A percentile compares a stretch with the other conserved stretches of the same genome.
Conservation (phyloP, 1,284 basidiomycete species). For the Apiotrichum montevideense region DNA sequence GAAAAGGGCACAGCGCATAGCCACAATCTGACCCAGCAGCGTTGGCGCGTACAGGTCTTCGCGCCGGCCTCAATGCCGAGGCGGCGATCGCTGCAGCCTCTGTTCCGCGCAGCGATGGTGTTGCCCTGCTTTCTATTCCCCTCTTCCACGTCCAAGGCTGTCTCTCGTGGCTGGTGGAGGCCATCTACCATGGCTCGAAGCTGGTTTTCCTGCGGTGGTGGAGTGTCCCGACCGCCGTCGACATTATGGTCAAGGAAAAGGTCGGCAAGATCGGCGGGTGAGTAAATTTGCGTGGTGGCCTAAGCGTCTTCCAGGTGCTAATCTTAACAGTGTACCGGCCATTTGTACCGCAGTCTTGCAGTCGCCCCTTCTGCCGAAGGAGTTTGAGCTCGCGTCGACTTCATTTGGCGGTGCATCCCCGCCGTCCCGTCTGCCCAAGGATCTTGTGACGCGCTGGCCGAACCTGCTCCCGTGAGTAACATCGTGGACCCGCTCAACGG, state of each 20-base stretch:
- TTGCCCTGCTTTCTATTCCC: constrained; percentile 35
- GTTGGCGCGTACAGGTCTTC: constrained; percentile 23
- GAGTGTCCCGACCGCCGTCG: constrained; percentile 29
- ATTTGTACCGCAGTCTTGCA: constrained; percentile 35
- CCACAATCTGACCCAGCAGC: constrained; percentile 4
- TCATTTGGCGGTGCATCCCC: constrained; percentile 42
- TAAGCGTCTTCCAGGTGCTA: too few relatives aligned
- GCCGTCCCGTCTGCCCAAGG: constrained; percentile 26
- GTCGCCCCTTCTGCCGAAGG: constrained; percentile 25
- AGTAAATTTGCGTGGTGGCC: background rate
- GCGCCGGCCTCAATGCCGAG: constrained; percentile 19
- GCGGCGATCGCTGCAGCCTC: constrained; percentile 26
- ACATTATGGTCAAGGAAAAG: constrained; percentile 28
- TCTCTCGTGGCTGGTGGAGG: constrained; percentile 37
- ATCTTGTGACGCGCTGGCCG: constrained; percentile 30
- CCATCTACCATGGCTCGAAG: constrained; percentile 35
- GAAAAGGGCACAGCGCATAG: too few relatives aligned
- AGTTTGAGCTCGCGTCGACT: constrained; percentile 26
- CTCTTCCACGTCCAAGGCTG: constrained; percentile 44
- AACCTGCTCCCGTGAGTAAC: constrained; percentile 2
- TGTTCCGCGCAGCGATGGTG: constrained; percentile 14
- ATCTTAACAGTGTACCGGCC: constrained; percentile 24
- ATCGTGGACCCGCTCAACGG: constrained; percentile 4
- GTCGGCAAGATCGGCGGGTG: constrained; percentile 36
- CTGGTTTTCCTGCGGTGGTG: constrained; percentile 35